Evolutionary conservation across 441 rosid genomes (phyloP).

Genomic region (Hypseocharis bilobata): DNA sequence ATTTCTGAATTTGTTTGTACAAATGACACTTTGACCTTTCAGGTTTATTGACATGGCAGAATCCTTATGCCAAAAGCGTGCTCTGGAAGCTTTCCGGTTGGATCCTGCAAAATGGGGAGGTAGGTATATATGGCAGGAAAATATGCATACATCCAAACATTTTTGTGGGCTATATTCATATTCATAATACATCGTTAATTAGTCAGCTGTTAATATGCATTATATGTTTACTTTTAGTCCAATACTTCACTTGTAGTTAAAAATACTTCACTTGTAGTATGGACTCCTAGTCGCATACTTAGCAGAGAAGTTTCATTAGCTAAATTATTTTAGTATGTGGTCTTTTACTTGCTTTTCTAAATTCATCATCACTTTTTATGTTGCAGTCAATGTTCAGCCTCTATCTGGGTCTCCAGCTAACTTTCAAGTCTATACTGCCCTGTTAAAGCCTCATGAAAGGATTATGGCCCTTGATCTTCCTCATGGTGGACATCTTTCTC

Average conservation of each 20-base stretch:
- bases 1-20: neutral
- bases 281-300: neutral
- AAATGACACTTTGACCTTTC: constrained; percentile 21
- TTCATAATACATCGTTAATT: neutral
- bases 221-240: no score
- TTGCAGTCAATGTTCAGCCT: constrained; percentile 44
- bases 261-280: no score
- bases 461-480: constrained; percentile 31
- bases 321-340: constrained; percentile 8
- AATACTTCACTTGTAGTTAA: no score
- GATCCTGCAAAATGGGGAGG: constrained; percentile 98
- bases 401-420: constrained; percentile 30
- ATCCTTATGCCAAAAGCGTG: constrained; percentile 76
- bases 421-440: constrained; percentile 23
- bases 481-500: constrained; percentile 30
- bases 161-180: neutral
- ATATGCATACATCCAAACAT: neutral
- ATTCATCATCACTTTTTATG: constrained; percentile 15
- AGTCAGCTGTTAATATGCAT: neutral
- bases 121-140: constrained; percentile 15
- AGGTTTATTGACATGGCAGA: constrained; percentile 94
- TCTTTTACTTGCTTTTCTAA: constrained; percentile 9
- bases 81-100: constrained; percentile 73
- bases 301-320: neutral
- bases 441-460: constrained; percentile 24